phyloP scores from a whole-genome alignment of 306 rosid genomes.

The Prunus mira region DNA sequence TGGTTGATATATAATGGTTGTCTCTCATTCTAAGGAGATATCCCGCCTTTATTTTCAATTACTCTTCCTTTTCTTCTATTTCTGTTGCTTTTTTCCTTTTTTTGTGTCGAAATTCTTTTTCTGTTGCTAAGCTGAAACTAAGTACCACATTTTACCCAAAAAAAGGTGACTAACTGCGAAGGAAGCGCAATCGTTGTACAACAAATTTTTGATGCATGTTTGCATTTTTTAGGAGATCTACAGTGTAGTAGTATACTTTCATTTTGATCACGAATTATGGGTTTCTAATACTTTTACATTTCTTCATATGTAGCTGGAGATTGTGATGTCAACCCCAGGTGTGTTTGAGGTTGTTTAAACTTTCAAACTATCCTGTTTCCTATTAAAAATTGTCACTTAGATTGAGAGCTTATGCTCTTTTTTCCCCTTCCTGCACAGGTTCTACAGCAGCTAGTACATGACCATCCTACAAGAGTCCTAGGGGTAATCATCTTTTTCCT shows the following conservation, averaged over 20 bases:
- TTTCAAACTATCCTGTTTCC: slow-evolving; percentile 18
- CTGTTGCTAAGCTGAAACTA: background rate
- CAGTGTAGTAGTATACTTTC: background rate
- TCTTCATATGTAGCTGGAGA: slow-evolving; percentile 65
- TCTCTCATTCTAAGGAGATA: background rate
- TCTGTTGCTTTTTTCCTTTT: no score
- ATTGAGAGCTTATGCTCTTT: slow-evolving; percentile 18
- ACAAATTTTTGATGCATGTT: background rate
- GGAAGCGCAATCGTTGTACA: background rate
- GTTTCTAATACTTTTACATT: slow-evolving; percentile 30
- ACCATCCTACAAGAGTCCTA: slow-evolving; percentile 57
- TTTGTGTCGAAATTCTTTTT: background rate
- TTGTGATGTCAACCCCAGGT: slow-evolving; percentile 83
- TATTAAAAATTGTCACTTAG: slow-evolving; percentile 4
- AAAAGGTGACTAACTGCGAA: background rate
- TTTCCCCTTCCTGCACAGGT: slow-evolving; percentile 44
- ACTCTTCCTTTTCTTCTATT: background rate
- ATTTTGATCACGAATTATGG: slow-evolving; percentile 13
- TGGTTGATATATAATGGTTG: background rate
- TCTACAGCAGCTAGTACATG: slow-evolving; percentile 64
- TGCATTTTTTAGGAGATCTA: background rate
- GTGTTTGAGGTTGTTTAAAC: slow-evolving; percentile 76
- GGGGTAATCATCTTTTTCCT: slow-evolving; percentile 50
- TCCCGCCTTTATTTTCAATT: background rate
- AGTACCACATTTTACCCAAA: background rate